Conservation (phyloP, 108 stramenopile genomes). For the Skeletonema tropicum region DNA sequence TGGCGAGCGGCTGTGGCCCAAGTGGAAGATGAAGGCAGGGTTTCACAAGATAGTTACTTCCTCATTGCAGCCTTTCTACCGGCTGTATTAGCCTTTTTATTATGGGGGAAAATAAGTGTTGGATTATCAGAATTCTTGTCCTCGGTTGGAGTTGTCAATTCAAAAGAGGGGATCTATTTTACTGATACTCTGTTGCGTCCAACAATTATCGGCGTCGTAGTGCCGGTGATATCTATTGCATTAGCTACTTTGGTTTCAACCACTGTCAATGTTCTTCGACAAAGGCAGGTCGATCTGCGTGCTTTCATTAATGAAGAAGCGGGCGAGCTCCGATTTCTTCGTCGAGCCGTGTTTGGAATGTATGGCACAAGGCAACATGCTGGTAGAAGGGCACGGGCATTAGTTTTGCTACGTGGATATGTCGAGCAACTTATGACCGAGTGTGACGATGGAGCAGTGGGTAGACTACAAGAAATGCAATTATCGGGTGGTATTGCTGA, state of each 20-base stretch:
- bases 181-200: slow-evolving; percentile 26
- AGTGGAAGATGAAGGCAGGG: not conserved
- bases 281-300: slow-evolving; percentile 39
- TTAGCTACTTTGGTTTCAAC: slow-evolving; percentile 40
- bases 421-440: slow-evolving; percentile 30
- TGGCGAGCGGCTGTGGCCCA: slow-evolving; percentile 3
- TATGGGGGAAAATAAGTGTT: slow-evolving; percentile 25
- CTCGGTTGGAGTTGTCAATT: slow-evolving; percentile 1
- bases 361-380: slow-evolving; percentile 48
- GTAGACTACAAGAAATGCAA: slow-evolving; percentile 16
- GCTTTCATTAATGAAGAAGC: slow-evolving; percentile 42
- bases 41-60: not conserved
- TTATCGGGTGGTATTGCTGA: slow-evolving; percentile 36
- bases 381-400: slow-evolving; percentile 23
- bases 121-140: slow-evolving; percentile 12
- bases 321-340: slow-evolving; percentile 38
- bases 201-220: slow-evolving; percentile 43
- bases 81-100: slow-evolving; percentile 21
- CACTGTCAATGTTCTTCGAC: slow-evolving; percentile 42
- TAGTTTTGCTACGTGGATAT: slow-evolving; percentile 21
- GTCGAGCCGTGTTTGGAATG: slow-evolving; percentile 40
- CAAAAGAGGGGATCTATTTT: slow-evolving; percentile 9
- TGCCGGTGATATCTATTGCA: slow-evolving; percentile 44
- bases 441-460: slow-evolving; percentile 29
- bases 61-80: slow-evolving; percentile 11